A percentile compares a stretch with the other conserved stretches of the same genome.
Conservation (phyloP, 129 eudicot species). For the Tagetes erecta region DNA sequence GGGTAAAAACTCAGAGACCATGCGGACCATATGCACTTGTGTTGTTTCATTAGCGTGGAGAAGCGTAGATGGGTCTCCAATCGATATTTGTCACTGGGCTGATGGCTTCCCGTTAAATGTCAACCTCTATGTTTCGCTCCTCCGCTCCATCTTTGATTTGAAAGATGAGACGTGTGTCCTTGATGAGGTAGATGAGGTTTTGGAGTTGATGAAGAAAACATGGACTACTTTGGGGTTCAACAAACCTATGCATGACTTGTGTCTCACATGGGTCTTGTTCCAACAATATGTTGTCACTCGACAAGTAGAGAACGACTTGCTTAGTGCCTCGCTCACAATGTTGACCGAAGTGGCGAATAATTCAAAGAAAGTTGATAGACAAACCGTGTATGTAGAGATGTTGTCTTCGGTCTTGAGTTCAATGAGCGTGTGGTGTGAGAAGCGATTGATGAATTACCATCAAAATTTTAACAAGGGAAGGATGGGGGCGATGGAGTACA, state of each 20-base stretch:
- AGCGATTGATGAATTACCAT: slow-evolving; percentile 67
- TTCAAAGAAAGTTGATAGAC: slow-evolving; percentile 68
- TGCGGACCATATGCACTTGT: slow-evolving; percentile 55
- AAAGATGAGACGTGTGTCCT: slow-evolving; percentile 70
- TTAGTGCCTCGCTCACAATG: slow-evolving; percentile 70
- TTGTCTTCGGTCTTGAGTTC: slow-evolving; percentile 48
- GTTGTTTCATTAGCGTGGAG: slow-evolving; percentile 81
- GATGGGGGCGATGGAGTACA: slow-evolving; percentile 53
- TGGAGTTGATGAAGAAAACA: slow-evolving; percentile 88
- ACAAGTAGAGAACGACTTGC: slow-evolving; percentile 64
- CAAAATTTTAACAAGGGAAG: slow-evolving; percentile 38
- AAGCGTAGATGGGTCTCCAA: slow-evolving; percentile 46
- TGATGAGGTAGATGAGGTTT: slow-evolving; percentile 82
- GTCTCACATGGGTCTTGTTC: slow-evolving; percentile 85
- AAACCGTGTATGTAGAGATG: slow-evolving; percentile 53
- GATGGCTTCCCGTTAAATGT: slow-evolving; percentile 81
- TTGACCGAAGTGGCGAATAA: slow-evolving; percentile 77
- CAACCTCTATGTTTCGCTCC: slow-evolving; percentile 62
- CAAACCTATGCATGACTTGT: slow-evolving; percentile 65
- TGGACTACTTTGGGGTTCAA: slow-evolving; percentile 76
- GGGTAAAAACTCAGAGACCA: slow-evolving; percentile 59
- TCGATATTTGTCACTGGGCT: slow-evolving; percentile 86
- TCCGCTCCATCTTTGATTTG: slow-evolving; percentile 57
- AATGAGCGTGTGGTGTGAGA: slow-evolving; percentile 66
- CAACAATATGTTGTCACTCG: slow-evolving; percentile 67